These are phyloP conservation scores for Penicillium sp. DNA, from an alignment of 2,329 filamentous ascomycete species.

Conservation along the genomic window DNA sequence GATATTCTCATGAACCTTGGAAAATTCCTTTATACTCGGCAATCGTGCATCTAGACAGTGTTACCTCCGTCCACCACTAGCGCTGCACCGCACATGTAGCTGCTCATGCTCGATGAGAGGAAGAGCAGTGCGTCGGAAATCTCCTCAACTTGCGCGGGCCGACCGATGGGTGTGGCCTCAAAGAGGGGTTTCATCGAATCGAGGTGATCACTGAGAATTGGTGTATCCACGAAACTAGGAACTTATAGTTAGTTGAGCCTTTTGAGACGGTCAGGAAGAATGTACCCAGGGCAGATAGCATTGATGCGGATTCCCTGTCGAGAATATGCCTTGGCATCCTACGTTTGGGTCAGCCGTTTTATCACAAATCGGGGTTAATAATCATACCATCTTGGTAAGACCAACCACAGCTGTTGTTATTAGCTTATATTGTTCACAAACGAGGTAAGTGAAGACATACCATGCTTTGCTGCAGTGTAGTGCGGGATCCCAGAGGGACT, in stretches of 20 bases:
- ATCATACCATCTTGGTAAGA: constrained; percentile 23
- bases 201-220: constrained; percentile 19
- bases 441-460: constrained; percentile 4
- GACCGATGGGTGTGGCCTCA: constrained; percentile 48
- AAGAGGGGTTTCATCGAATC: constrained; percentile 36
- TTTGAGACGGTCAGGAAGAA: constrained; percentile 15
- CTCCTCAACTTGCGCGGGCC: constrained; percentile 52
- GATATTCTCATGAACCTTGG: too few species aligned
- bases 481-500: constrained; percentile 13
- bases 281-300: constrained; percentile 55
- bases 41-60: constrained; percentile 12
- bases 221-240: constrained; percentile 24
- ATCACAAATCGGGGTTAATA: background rate
- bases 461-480: constrained; percentile 28
- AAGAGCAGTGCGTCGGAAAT: constrained; percentile 54
- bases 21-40: too few species aligned
- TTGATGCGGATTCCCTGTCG: constrained; percentile 57
- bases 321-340: constrained; percentile 51
- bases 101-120: constrained; percentile 43
- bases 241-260: background rate
- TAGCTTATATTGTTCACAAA: background rate
- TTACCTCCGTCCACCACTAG: constrained; percentile 31
- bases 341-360: constrained; percentile 3
- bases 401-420: constrained; percentile 22
- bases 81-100: constrained; percentile 43